phyloP scores from a whole-genome alignment of 257 asterid species.

The Coffea eugenioides region DNA sequence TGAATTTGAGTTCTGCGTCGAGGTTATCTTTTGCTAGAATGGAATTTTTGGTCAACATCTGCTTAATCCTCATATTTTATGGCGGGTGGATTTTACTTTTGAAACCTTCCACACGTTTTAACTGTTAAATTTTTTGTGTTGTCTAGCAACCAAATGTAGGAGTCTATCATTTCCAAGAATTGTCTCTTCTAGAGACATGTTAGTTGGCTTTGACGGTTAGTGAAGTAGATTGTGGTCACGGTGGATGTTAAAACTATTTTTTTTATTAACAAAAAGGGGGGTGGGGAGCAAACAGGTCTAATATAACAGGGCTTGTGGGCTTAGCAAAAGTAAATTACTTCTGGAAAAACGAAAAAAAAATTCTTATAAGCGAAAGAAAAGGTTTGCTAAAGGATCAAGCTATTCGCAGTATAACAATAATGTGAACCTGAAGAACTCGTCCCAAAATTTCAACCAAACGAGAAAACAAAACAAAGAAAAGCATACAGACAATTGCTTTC shows the following conservation, averaged over 20 bases:
- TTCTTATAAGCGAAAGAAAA: neutral
- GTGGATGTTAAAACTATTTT: too few species aligned
- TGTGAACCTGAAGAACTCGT: too few species aligned
- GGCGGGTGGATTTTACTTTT: neutral
- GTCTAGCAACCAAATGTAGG: too few species aligned
- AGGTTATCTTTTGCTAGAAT: too few species aligned
- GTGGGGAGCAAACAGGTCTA: too few species aligned
- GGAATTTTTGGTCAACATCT: neutral
- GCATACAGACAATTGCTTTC: neutral
- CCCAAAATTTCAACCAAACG: slow-evolving; percentile 12
- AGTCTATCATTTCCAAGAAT: too few species aligned
- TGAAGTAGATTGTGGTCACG: neutral
- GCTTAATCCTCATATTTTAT: neutral
- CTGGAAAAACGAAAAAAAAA: neutral
- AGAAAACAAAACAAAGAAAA: neutral
- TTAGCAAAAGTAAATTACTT: neutral
- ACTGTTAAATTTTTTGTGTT: neutral
- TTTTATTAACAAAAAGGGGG: too few species aligned
- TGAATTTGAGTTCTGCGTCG: neutral
- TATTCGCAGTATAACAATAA: neutral
- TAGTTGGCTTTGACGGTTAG: neutral
- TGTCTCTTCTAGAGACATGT: neutral
- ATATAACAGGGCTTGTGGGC: neutral
- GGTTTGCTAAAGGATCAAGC: neutral
- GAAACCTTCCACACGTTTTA: neutral